Evolutionary conservation across 495 filamentous ascomycete species (phyloP), one percentile per base, ranked within the genome.

Genomic region (Apodospora peruviana): DNA sequence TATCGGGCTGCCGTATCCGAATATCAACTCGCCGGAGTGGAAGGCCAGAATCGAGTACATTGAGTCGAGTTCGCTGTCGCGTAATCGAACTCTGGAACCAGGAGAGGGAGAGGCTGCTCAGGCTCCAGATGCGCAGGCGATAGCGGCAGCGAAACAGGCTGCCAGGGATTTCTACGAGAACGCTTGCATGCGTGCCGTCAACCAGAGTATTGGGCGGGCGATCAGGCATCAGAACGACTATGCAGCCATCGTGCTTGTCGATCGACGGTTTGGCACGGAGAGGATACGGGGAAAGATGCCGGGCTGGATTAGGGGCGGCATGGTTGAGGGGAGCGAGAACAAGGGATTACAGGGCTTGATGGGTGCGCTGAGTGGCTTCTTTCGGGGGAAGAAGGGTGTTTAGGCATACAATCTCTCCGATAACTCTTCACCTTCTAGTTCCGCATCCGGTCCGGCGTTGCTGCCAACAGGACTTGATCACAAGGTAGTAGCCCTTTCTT

Each of bases 181-280:
- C 59, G 82, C 88, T 2, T 95, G 89, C 67, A 95, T 98, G 89
- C 76, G 93, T 36, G 89, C 91, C 12, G 94, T 98, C 35, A 98
- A 98, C 64, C 93, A 98, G 72, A 90, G 87, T 58, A 88, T 98
- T 54, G 93, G 93, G 3, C 75, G 93, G 50, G 93, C 91, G 1
- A 96, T 98, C 53, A 73, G 93, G 29, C 93, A 98, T 66, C 79
- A 76, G 12, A 77, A 78, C 32, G 93, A 98, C 56, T 96, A 94
- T 67, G 94, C 94, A 1, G 82, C 85, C 16, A 96, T 98, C 42
- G 66, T 95, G 32, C 75, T 98, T 56, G 69, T 95, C 23, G 93
- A 98, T 56, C 73, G 76, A 52, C 72, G 93, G 44, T 98, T 91
- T 69, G 74, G 71, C 22, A 77, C 68, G 23, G 68, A 81, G 12